A percentile compares a stretch with the other conserved stretches of the same genome.
Evolutionary conservation across 306 rosid species (phyloP).

Genomic region (Rosa multiflora): DNA sequence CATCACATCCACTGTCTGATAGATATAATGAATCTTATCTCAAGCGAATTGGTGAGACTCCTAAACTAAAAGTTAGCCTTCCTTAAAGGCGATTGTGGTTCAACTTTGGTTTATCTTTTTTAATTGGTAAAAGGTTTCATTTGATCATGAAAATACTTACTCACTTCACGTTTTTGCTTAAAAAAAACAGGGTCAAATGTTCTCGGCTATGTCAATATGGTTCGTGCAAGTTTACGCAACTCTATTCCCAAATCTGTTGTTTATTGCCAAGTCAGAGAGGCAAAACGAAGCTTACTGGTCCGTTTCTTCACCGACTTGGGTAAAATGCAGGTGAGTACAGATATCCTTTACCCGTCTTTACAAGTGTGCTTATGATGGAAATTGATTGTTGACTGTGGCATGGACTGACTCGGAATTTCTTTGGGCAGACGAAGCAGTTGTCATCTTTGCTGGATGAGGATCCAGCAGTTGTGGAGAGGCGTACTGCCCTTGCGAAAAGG

Average conservation of each 20-base stretch:
- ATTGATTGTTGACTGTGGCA: not conserved
- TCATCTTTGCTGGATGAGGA: conserved; percentile 85
- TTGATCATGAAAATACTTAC: not conserved
- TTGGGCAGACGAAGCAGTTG: conserved; percentile 59
- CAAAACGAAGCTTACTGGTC: conserved; percentile 79
- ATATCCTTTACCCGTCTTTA: not conserved
- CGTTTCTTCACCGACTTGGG: conserved; percentile 80
- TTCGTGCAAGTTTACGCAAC: conserved; percentile 68
- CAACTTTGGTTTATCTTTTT: not conserved
- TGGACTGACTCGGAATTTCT: not conserved
- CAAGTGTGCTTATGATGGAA: not conserved
- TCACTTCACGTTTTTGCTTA: not conserved
- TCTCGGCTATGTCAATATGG: conserved; percentile 83
- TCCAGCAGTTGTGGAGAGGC: conserved; percentile 88
- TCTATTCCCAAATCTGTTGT: conserved; percentile 85
- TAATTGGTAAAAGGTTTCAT: not conserved
- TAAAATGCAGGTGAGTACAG: conserved; percentile 61
- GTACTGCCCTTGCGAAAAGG: conserved; percentile 70
- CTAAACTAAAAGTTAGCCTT: not conserved
- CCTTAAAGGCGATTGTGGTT: not conserved
- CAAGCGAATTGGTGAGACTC: conserved; percentile 70
- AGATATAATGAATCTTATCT: conserved; percentile 90
- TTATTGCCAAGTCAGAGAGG: conserved; percentile 91
- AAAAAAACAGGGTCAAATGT: conserved; percentile 60
- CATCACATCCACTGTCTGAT: conserved; percentile 83